Evolutionary conservation across 2,329 filamentous ascomycete species (phyloP), one percentile per base, ranked within the genome.

Genomic region (Botryosphaeria agaves): DNA sequence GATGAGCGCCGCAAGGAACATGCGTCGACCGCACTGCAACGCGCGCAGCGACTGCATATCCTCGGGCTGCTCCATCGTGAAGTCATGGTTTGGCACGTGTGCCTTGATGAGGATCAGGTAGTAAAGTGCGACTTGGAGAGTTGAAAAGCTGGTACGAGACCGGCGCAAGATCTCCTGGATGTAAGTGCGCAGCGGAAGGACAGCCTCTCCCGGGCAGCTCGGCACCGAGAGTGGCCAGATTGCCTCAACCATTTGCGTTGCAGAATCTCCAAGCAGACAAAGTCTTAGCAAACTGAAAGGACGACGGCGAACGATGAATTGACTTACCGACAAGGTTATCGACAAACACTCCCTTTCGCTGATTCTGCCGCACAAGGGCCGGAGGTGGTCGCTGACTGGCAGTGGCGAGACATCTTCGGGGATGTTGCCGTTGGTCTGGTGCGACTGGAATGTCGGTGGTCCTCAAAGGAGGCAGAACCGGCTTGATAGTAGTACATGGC

Each of bases 61-160:
- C 39, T 76, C 67, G 17, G 72, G 65, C 54, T 91, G 82, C 56
- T 92, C 81, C 69, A 79, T 81, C 28, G 80, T 85, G 49, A 89
- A 85, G 53, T 92, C 79, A 43, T 72, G 69, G 40, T 69, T 73
- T 9, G 84, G 85, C 31, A 98, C 74, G 55, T 84, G 81, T 14
- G 81, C 72, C 61, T 91, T 92, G 54, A 98, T 85, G 43, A 95
- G 68, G 47, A 98, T 76, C 47, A 98, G 61, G 52, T 98, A 98
- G 55, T 94, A 98, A 38, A 98, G 64, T 16, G 89, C 87, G 36
- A 98, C 89, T 57, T 95, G 89, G 32, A 98, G 63, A 18, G 89
- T 98, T 35, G 87, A 95, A 60, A 94, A 98, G 60, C 85, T 94
- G 26, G 89, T 93, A 46, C 87, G 76, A 36, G 89, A 98, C 45